A percentile compares a stretch with the other conserved stretches of the same genome.
Conservation (phyloP, 2,329 filamentous ascomycete species). For the Teratosphaeria destructans region DNA sequence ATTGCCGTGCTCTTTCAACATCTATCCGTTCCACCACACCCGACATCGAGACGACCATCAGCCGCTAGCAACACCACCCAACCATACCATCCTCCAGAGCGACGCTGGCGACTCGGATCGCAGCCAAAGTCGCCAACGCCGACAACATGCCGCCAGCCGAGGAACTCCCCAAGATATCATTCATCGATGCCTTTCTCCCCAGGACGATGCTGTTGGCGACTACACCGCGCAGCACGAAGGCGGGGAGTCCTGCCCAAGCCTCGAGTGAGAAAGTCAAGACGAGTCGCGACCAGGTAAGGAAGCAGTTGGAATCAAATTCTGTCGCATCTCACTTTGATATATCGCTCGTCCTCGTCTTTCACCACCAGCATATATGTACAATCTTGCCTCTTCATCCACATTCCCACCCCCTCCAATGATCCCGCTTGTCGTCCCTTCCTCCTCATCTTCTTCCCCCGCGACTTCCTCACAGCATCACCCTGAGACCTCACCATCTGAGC, state of each 20-base stretch:
- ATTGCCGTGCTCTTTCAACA: no score
- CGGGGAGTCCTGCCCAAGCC: neutral
- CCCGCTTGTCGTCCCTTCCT: neutral
- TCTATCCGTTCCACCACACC: no score
- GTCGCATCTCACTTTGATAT: neutral
- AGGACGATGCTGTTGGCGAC: neutral
- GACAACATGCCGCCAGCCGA: slow-evolving; percentile 16
- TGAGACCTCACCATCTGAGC: no score
- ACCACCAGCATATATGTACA: neutral
- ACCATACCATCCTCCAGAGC: slow-evolving; percentile 1
- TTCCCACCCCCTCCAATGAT: neutral
- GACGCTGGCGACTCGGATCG: slow-evolving; percentile 18
- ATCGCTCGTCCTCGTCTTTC: neutral
- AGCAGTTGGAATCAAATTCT: neutral
- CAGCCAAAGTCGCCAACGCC: slow-evolving; percentile 15
- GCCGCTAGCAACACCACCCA: neutral
- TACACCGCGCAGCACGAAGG: neutral
- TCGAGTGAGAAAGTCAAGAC: neutral
- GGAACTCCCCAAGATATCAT: slow-evolving; percentile 18
- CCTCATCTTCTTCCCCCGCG: neutral
- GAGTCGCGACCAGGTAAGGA: neutral
- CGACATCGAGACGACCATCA: neutral
- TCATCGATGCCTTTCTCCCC: slow-evolving; percentile 23
- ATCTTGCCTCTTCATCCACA: neutral
- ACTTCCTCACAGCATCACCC: neutral